phyloP scores from a whole-genome alignment of 805 yeast species.

The Ogataea nitratoaversa region DNA sequence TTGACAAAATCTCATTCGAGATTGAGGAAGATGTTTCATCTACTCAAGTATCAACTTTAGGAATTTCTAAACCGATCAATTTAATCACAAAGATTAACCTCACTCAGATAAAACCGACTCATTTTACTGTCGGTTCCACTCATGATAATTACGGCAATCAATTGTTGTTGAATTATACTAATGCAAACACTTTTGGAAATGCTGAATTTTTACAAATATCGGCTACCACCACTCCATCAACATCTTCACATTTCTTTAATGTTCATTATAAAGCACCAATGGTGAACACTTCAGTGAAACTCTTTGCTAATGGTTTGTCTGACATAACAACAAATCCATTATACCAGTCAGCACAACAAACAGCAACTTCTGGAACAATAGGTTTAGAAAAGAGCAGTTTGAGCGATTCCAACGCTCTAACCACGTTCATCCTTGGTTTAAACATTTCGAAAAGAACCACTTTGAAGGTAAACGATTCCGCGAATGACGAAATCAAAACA shows the following conservation, averaged over 20 bases:
- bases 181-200: constrained; percentile 60
- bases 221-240: constrained; percentile 41
- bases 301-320: constrained; percentile 44
- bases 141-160: constrained; percentile 33
- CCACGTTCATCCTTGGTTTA: constrained; percentile 44
- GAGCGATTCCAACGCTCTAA: constrained; percentile 6
- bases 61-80: constrained; percentile 26
- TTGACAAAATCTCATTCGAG: constrained; percentile 21
- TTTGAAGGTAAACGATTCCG: constrained; percentile 44
- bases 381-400: constrained; percentile 38
- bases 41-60: constrained; percentile 4
- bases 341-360: constrained; percentile 51
- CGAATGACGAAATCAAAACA: constrained; percentile 52
- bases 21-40: constrained; percentile 11
- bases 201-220: constrained; percentile 58
- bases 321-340: constrained; percentile 48
- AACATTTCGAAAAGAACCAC: constrained; percentile 55
- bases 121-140: constrained; percentile 32
- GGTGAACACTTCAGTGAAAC: constrained; percentile 41
- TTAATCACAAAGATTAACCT: constrained; percentile 31
- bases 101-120: constrained; percentile 27
- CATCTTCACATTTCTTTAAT: constrained; percentile 36
- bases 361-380: constrained; percentile 42
- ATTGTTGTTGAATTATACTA: constrained; percentile 31
- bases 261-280: constrained; percentile 42